phyloP scores from a whole-genome alignment of 2,329 filamentous ascomycete species.

The Colletotrichum spaethianum region DNA sequence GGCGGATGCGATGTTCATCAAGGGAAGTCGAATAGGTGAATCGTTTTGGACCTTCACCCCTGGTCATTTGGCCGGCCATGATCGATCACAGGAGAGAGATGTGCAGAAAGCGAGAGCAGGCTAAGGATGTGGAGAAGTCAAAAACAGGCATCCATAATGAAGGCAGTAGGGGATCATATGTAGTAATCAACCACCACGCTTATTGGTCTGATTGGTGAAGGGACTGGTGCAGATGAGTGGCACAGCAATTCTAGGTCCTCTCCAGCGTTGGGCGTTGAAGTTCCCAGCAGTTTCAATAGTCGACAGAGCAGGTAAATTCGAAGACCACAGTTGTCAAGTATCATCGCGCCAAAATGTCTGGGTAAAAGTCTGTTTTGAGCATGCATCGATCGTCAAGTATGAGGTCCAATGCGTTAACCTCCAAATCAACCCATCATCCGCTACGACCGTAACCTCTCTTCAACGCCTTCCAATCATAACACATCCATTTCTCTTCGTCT shows the following conservation, averaged over 20 bases:
- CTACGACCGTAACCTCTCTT: constrained; percentile 1
- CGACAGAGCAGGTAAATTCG: not conserved
- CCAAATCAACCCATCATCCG: constrained; percentile 5
- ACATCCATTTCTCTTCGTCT: not conserved
- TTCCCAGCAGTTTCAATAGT: not conserved
- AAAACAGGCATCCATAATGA: too few species aligned
- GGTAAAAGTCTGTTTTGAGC: not conserved
- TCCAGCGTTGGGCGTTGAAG: not conserved
- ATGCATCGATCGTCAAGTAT: not conserved
- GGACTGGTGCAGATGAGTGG: not conserved
- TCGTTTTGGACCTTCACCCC: too few species aligned
- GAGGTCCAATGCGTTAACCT: not conserved
- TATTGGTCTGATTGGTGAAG: not conserved
- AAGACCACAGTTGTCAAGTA: too few species aligned
- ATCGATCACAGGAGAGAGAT: too few species aligned
- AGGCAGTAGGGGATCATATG: too few species aligned
- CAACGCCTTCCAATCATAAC: constrained; percentile 16
- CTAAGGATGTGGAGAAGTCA: too few species aligned
- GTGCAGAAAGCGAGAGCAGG: too few species aligned
- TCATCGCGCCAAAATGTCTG: not conserved
- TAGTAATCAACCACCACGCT: too few species aligned
- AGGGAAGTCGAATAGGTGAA: too few species aligned
- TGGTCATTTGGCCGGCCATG: too few species aligned
- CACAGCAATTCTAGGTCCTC: not conserved
- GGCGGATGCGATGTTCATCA: too few species aligned